Evolutionary conservation across 192 early-diverging fungal genomes (phyloP).

Genomic region (Gamsiella multidivaricata): DNA sequence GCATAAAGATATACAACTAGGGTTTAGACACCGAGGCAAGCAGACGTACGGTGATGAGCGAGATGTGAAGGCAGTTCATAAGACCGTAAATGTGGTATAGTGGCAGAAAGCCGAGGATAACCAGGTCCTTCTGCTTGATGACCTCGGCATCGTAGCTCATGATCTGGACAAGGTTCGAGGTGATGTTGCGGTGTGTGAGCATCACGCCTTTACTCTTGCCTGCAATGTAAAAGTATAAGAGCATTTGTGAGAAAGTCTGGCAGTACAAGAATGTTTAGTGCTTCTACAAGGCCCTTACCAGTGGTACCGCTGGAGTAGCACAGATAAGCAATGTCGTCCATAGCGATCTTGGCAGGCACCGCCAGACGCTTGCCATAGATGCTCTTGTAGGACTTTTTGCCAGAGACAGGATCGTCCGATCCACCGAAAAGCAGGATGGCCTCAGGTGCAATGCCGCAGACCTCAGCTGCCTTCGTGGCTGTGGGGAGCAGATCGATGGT

Average conservation of each 20-base stretch:
- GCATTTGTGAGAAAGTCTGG: neutral
- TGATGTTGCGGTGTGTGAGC: conserved; percentile 84
- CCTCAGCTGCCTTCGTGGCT: conserved; percentile 49
- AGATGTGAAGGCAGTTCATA: conserved; percentile 59
- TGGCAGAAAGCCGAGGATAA: conserved; percentile 73
- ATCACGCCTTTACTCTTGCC: conserved; percentile 87
- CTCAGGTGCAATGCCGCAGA: conserved; percentile 46
- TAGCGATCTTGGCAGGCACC: conserved; percentile 16
- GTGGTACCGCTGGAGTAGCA: conserved; percentile 75
- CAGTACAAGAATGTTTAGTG: neutral
- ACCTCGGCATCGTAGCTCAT: conserved; percentile 59
- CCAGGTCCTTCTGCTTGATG: conserved; percentile 43
- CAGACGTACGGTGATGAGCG: conserved; percentile 48
- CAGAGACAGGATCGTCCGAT: conserved; percentile 24
- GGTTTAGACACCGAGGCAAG: neutral
- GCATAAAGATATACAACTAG: neutral
- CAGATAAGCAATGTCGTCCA: conserved; percentile 66
- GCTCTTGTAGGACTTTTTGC: conserved; percentile 40
- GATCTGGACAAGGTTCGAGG: conserved; percentile 79
- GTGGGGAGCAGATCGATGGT: conserved; percentile 42
- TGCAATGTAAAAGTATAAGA: conserved; percentile 6
- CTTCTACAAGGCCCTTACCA: conserved; percentile 20
- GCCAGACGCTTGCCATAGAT: conserved; percentile 31
- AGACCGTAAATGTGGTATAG: conserved; percentile 83
- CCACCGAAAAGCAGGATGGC: conserved; percentile 60